Base-by-base conservation (phyloP, 352 stramenopile genomes). In the Globisporangium carolinianum region DNA sequence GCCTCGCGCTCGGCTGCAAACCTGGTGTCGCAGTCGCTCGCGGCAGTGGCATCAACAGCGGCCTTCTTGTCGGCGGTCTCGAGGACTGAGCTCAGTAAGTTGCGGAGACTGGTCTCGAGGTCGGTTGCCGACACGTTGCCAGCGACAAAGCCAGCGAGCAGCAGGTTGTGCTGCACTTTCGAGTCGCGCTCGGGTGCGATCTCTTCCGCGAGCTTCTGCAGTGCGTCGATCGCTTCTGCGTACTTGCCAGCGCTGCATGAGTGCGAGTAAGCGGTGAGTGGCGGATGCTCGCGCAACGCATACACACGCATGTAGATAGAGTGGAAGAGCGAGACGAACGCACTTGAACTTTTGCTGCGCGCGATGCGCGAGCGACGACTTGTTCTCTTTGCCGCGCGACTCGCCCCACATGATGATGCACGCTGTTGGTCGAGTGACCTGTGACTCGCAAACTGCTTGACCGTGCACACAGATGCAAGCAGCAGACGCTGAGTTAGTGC, bases 331-430 rank as follows among this genome's bases (percentile, higher is more conserved):
- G n/a, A 47, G 3, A 79, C 82, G 24, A 32, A 32, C 24, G 49
- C 61, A 91, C 82, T 93, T 93, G 75, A 87, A 93, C 64, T 93
- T 93, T 63, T 91, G 83, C 71, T 93, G 83, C 37, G 83, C 83
- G 53, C 83, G 83, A 66, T 93, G 83, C 63, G 79, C 85, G 57
- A 93, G 72, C 70, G 83, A 93, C 50, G 80, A 87, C 72, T 91
- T 93, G 73, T 89, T 93, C 68, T 90, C 79, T 66, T 93, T 91
- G 8, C 70, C 65, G 51, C 75, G 71, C 61, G 72, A 62, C 51
- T 86, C 76, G 32, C 73, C 75, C 58, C 78, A 89, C 81, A 91
- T 91, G 58, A 18, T 60, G 37, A 24, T 24, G 24, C 24, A 32
- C 24, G 24, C 24, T 32, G 24, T 32, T 32, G 24, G 24, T 32